Percentiles rank a stretch among this genome's conserved stretches.
These are phyloP conservation scores for Acrodontium crateriforme DNA, from an alignment of 2,329 filamentous ascomycete species.

Conservation along the genomic window DNA sequence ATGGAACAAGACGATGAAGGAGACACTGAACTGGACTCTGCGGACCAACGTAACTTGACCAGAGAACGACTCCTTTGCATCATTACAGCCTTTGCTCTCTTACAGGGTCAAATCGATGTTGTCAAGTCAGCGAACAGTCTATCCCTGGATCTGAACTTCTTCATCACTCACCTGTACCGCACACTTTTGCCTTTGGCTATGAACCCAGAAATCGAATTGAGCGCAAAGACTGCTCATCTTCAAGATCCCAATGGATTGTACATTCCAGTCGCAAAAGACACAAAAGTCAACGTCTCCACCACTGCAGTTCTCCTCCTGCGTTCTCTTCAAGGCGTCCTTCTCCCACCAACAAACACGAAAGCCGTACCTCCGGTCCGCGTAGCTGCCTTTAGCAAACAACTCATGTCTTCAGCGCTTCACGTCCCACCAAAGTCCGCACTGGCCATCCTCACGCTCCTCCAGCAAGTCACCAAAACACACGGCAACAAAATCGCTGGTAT, in stretches of 20 bases:
- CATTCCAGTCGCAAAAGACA: conserved; percentile 26
- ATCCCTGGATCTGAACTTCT: conserved; percentile 86
- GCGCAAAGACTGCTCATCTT: conserved; percentile 57
- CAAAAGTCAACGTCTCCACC: conserved; percentile 86
- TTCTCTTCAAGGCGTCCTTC: conserved; percentile 66
- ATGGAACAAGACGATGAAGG: conserved; percentile 28
- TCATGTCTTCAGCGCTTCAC: conserved; percentile 69
- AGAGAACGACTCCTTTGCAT: conserved; percentile 87
- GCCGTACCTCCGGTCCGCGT: conserved; percentile 68
- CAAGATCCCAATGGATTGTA: conserved; percentile 39
- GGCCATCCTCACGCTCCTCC: conserved; percentile 64
- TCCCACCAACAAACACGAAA: conserved; percentile 60
- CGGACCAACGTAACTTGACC: conserved; percentile 51
- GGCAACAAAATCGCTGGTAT: conserved; percentile 61
- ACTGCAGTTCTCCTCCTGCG: conserved; percentile 85
- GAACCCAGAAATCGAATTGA: conserved; percentile 74
- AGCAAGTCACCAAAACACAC: conserved; percentile 67
- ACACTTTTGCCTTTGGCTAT: conserved; percentile 65
- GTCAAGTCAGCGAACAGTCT: conserved; percentile 69
- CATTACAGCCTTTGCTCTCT: conserved; percentile 89
- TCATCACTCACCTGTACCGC: conserved; percentile 85
- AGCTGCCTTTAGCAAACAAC: conserved; percentile 86
- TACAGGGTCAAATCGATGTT: conserved; percentile 75
- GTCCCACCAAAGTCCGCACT: conserved; percentile 79
- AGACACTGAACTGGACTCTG: conserved; percentile 30